These are phyloP conservation scores for Pholiota molesta DNA, from an alignment of 768 basidiomycete species.

Conservation along the genomic window DNA sequence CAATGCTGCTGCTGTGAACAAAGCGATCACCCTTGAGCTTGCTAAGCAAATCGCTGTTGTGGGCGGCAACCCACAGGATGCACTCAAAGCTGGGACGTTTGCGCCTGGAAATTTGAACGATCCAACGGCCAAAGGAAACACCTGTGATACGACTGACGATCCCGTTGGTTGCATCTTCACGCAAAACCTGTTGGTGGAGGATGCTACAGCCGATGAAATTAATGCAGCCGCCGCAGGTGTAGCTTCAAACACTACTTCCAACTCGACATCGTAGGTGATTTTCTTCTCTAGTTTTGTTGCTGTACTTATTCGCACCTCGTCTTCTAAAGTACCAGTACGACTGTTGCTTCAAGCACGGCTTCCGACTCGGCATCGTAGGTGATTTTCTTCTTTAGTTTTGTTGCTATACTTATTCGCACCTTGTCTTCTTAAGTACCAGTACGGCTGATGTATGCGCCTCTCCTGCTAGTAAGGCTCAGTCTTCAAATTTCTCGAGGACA, in stretches of 20 bases:
- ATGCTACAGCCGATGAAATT: conserved; percentile 62
- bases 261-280: not conserved
- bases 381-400: not conserved
- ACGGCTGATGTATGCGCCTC: conserved; percentile 8
- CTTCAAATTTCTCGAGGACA: not conserved
- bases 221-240: conserved; percentile 48
- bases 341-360: conserved; percentile 5
- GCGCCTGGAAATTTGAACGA: conserved; percentile 57
- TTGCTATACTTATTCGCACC: not conserved
- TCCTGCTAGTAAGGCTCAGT: conserved; percentile 18
- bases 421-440: not conserved
- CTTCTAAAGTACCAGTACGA: not conserved
- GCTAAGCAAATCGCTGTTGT: conserved; percentile 66
- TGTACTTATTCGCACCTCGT: not conserved
- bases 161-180: conserved; percentile 64
- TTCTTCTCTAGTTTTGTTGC: not conserved
- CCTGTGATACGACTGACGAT: conserved; percentile 57
- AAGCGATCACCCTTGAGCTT: conserved; percentile 61
- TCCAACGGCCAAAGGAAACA: conserved; percentile 55
- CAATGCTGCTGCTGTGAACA: conserved; percentile 61
- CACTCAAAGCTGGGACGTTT: conserved; percentile 64
- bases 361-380: not conserved
- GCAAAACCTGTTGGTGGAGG: conserved; percentile 57
- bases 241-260: not conserved
- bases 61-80: conserved; percentile 62